A percentile compares a stretch with the other conserved stretches of the same genome.
Evolutionary conservation across 495 filamentous ascomycete genomes (phyloP).

Genomic region (Aspergillus steynii): DNA sequence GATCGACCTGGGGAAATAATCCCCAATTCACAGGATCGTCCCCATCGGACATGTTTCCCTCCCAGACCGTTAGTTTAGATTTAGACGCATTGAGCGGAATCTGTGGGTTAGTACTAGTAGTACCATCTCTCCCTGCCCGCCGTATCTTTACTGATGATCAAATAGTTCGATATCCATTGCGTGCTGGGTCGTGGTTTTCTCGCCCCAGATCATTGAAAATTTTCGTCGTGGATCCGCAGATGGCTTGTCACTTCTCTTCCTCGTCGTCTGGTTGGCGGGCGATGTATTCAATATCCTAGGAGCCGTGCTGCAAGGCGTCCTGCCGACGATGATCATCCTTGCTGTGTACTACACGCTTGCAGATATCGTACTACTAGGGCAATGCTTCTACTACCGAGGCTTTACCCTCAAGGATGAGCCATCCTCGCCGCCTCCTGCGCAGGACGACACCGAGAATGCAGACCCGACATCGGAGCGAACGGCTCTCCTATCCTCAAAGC

Average conservation of each 20-base stretch:
- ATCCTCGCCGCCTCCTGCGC: constrained; percentile 19
- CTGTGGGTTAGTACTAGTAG: constrained; percentile 58
- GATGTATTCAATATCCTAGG: constrained; percentile 98
- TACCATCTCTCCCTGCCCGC: too few relatives aligned
- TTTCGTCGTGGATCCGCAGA: constrained; percentile 85
- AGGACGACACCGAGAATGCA: constrained; percentile 16
- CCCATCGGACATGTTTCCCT: constrained; percentile 62
- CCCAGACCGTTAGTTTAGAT: constrained; percentile 66
- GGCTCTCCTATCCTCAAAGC: constrained; percentile 28
- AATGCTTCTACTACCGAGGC: constrained; percentile 93
- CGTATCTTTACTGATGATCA: constrained; percentile 12
- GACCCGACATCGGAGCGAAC: constrained; percentile 33
- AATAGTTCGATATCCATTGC: constrained; percentile 90
- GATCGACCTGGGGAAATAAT: constrained; percentile 4
- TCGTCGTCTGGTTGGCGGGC: constrained; percentile 86
- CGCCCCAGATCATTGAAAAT: constrained; percentile 94
- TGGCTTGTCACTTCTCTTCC: constrained; percentile 84
- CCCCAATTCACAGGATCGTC: constrained; percentile 15
- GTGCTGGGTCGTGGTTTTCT: constrained; percentile 97
- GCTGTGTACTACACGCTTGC: constrained; percentile 95
- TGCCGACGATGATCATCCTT: constrained; percentile 95
- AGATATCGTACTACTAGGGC: constrained; percentile 80
- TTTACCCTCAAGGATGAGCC: constrained; percentile 66
- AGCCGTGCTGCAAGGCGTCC: constrained; percentile 85
- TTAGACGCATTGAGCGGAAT: constrained; percentile 88